phyloP scores from a whole-genome alignment of 2,329 filamentous ascomycete genomes.

The Cercospora brassicicola region DNA sequence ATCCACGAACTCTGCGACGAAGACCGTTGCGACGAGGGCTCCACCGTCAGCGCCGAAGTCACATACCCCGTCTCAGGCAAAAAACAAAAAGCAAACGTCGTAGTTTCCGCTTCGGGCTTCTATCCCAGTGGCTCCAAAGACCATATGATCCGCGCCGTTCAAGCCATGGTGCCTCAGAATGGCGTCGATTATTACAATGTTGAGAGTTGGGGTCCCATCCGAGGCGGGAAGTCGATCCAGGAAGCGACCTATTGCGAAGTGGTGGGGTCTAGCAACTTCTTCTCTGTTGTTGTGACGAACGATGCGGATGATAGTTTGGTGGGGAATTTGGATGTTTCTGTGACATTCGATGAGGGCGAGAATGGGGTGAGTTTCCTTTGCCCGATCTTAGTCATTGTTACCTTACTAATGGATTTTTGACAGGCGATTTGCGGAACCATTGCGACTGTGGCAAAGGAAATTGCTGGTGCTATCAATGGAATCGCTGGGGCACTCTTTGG shows the following conservation, averaged over 20 bases:
- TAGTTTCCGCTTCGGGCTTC: not conserved
- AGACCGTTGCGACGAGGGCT: constrained; percentile 1
- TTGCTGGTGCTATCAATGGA: constrained; percentile 7
- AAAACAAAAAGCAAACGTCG: not conserved
- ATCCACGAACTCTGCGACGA: constrained; percentile 12
- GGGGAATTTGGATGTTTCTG: not conserved
- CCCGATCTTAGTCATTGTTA: not conserved
- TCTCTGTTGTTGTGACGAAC: not conserved
- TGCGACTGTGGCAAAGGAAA: constrained; percentile 3
- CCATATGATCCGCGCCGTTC: constrained; percentile 1
- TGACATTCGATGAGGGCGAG: not conserved
- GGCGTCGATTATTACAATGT: constrained; percentile 5
- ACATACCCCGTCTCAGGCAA: constrained; percentile 1
- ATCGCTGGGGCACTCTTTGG: constrained; percentile 10
- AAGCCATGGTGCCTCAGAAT: constrained; percentile 6
- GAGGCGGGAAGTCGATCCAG: not conserved
- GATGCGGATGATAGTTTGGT: not conserved
- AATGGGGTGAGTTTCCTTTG: not conserved
- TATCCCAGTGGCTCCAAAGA: constrained; percentile 6
- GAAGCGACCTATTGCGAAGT: not conserved
- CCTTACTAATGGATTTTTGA: not conserved
- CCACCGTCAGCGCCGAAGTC: not conserved
- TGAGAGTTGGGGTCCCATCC: not conserved
- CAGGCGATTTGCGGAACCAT: constrained; percentile 1
- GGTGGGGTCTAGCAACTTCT: constrained; percentile 8